Evolutionary conservation across 2,329 filamentous ascomycete species (phyloP).

Genomic region (Ophiognomonia clavigignenti-juglandacearum): DNA sequence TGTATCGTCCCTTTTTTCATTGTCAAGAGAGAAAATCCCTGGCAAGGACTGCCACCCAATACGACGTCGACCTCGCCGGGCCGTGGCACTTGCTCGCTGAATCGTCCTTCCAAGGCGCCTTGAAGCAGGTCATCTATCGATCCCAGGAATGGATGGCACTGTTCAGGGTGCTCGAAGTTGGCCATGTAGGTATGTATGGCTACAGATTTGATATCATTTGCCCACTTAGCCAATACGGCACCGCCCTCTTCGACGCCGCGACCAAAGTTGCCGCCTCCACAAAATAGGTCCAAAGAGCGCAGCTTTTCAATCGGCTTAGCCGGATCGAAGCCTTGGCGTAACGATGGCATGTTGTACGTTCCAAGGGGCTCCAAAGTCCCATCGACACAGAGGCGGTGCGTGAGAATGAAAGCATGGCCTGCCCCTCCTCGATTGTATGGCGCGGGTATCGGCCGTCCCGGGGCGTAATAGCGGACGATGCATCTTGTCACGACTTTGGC

Average conservation of each 20-base stretch:
- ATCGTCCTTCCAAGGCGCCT: conserved; percentile 47
- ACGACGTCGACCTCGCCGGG: conserved; percentile 66
- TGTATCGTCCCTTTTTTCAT: conserved; percentile 44
- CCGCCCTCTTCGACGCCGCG: conserved; percentile 70
- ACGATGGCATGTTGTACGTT: neutral
- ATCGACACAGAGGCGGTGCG: conserved; percentile 29
- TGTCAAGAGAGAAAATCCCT: conserved; percentile 67
- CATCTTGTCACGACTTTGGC: conserved; percentile 51
- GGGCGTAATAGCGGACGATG: conserved; percentile 50
- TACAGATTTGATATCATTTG: conserved; percentile 59
- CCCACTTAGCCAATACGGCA: conserved; percentile 59
- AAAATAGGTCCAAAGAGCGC: conserved; percentile 67
- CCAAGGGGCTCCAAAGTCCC: conserved; percentile 12
- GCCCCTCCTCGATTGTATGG: conserved; percentile 64
- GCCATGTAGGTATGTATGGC: conserved; percentile 72
- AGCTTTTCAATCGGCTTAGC: conserved; percentile 32
- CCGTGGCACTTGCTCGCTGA: conserved; percentile 42
- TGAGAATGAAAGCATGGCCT: conserved; percentile 63
- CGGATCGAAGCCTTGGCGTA: conserved; percentile 52
- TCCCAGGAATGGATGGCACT: conserved; percentile 56
- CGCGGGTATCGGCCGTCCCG: conserved; percentile 41
- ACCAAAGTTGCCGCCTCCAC: conserved; percentile 73
- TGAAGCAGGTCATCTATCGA: conserved; percentile 67
- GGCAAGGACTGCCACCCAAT: conserved; percentile 71
- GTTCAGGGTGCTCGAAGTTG: conserved; percentile 43